Percentiles rank a stretch among this genome's conserved stretches.
These are phyloP conservation scores for Cyamopsis tetragonoloba DNA, from an alignment of 306 rosid genomes.

Conservation along the genomic window DNA sequence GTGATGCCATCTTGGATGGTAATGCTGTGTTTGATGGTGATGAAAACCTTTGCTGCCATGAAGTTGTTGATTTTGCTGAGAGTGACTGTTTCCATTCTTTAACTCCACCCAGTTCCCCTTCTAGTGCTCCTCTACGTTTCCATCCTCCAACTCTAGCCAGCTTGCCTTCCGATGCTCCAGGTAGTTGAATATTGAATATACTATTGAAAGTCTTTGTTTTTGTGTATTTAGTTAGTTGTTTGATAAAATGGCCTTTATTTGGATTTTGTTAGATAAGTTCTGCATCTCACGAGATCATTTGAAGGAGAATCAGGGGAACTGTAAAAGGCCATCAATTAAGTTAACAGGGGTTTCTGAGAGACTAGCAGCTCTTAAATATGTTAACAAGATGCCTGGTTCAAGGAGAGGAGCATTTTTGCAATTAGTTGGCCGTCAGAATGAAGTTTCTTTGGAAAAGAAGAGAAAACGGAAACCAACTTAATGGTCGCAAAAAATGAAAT, in stretches of 20 bases:
- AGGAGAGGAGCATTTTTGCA: slow-evolving; percentile 40
- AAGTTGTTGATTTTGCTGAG: slow-evolving; percentile 15
- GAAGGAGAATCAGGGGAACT: slow-evolving; percentile 30
- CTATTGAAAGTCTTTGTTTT: not conserved
- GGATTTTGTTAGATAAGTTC: slow-evolving; percentile 38
- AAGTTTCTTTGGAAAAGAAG: slow-evolving; percentile 45
- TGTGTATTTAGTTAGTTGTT: not conserved
- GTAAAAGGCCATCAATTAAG: slow-evolving; percentile 35
- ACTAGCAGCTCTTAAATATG: slow-evolving; percentile 48
- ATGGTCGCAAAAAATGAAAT: slow-evolving; percentile 38
- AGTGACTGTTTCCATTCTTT: slow-evolving; percentile 38
- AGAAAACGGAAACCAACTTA: slow-evolving; percentile 42
- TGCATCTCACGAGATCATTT: slow-evolving; percentile 36
- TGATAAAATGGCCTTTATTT: slow-evolving; percentile 21
- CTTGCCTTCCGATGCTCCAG: slow-evolving; percentile 52
- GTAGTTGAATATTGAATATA: slow-evolving; percentile 32
- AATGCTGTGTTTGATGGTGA: slow-evolving; percentile 8
- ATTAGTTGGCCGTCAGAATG: slow-evolving; percentile 3
- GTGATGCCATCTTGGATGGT: not conserved
- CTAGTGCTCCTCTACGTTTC: no score
- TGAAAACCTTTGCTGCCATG: not conserved
- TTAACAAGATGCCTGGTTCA: slow-evolving; percentile 38
- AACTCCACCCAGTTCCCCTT: slow-evolving; percentile 59
- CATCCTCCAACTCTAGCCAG: slow-evolving; percentile 53
- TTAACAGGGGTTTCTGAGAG: slow-evolving; percentile 23